These are phyloP conservation scores for Pseudogymnoascus sp. DNA, from an alignment of 2,329 filamentous ascomycete genomes.

Conservation along the genomic window DNA sequence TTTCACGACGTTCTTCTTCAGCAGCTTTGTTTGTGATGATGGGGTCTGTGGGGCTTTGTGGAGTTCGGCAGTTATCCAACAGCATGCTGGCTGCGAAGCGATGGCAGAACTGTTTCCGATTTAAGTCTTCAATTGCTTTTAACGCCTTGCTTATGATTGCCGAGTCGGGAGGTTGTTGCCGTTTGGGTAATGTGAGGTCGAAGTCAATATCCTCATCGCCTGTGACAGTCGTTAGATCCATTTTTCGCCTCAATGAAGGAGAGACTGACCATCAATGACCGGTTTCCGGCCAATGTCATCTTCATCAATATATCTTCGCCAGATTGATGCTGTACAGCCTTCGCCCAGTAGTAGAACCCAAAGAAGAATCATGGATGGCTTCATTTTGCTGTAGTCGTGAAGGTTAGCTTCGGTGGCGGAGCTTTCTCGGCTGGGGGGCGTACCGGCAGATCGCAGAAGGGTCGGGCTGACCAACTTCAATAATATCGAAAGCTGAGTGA, in stretches of 20 bases:
- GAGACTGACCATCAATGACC: not conserved
- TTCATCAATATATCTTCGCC: not conserved
- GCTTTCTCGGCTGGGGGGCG: not conserved
- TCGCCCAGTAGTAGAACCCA: not conserved
- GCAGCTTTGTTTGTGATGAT: slow-evolving; percentile 24
- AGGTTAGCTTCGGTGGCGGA: not conserved
- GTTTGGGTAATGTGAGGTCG: not conserved
- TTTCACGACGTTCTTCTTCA: slow-evolving; percentile 31
- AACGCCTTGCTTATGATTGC: slow-evolving; percentile 1
- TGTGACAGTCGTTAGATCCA: not conserved
- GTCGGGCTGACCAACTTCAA: not conserved
- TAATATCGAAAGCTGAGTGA: not conserved
- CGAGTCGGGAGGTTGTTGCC: not conserved
- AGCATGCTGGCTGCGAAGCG: slow-evolving; percentile 27
- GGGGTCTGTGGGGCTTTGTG: slow-evolving; percentile 19
- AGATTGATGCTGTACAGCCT: not conserved
- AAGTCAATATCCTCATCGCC: slow-evolving; percentile 1
- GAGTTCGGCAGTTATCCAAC: slow-evolving; percentile 27
- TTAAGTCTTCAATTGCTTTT: slow-evolving; percentile 1
- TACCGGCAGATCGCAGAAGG: not conserved
- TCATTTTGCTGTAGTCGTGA: not conserved
- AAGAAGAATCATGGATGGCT: not conserved
- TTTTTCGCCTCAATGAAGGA: not conserved
- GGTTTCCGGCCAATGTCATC: not conserved
- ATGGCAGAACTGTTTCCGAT: slow-evolving; percentile 26